Base-by-base conservation (phyloP, 352 stramenopile species). In the Ophiocytium majus region DNA sequence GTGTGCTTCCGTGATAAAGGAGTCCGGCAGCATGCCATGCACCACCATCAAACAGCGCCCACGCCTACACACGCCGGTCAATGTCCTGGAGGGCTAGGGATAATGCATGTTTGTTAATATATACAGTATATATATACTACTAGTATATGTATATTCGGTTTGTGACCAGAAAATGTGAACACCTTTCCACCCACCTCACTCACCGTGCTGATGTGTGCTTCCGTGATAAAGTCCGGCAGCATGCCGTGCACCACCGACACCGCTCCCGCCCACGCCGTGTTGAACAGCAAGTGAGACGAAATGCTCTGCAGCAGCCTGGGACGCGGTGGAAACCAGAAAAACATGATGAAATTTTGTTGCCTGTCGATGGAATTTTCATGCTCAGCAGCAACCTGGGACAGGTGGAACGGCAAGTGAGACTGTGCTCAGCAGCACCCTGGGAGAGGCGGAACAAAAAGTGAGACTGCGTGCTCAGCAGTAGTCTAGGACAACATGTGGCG, bases 21-120 rank as follows among this genome's bases (percentile, higher is more conserved):
- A 76, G 35, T 89, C 57, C 10, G 85, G 85, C 37, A 76, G 87
- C 10, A 81, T 37, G 32, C 63, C 79, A 76, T 88, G 83, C 33
- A 89, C 23, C 50, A 84, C 75, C 71, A 50, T 89, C 23, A 89
- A n/a, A n/a, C n/a, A n/a, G n/a, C n/a, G n/a, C n/a, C n/a, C n/a
- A n/a, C n/a, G n/a, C n/a, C n/a, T n/a, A n/a, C n/a, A n/a, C n/a
- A n/a, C n/a, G n/a, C n/a, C n/a, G n/a, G n/a, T n/a, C n/a, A n/a
- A n/a, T n/a, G n/a, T n/a, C n/a, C n/a, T n/a, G n/a, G n/a, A n/a
- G n/a, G n/a, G n/a, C n/a, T n/a, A n/a, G n/a, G n/a, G n/a, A n/a
- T n/a, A n/a, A n/a, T n/a, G n/a, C n/a, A n/a, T n/a, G n/a, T n/a
- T n/a, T n/a, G n/a, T n/a, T n/a, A n/a, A n/a, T n/a, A n/a, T n/a